Conservation (phyloP, 345 rosid genomes). For the Heritiera fomes region DNA sequence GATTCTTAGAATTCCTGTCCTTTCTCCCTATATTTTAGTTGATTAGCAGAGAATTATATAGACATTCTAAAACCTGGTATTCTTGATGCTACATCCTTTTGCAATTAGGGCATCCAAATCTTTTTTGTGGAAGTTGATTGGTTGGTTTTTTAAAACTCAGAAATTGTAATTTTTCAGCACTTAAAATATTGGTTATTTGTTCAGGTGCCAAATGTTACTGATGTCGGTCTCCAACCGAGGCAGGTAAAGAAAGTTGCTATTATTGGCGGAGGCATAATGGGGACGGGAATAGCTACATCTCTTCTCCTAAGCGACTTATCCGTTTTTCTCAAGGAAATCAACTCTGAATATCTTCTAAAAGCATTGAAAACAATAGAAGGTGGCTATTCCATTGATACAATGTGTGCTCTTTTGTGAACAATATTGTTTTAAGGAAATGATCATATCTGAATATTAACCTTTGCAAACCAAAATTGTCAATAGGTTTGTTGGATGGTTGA, state of each 20-base stretch:
- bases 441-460: neutral
- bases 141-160: conserved; percentile 17
- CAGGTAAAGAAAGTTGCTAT: conserved; percentile 80
- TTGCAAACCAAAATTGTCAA: neutral
- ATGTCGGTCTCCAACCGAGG: conserved; percentile 80
- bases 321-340: conserved; percentile 87
- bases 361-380: conserved; percentile 84
- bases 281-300: conserved; percentile 91
- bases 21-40: neutral
- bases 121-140: neutral
- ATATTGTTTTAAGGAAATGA: neutral
- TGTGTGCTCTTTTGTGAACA: neutral
- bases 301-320: conserved; percentile 56
- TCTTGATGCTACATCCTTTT: neutral
- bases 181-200: conserved; percentile 23
- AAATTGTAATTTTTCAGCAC: neutral
- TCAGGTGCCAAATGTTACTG: conserved; percentile 90
- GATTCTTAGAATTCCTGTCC: neutral
- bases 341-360: conserved; percentile 74
- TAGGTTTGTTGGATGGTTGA: neutral
- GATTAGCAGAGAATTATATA: conserved; percentile 6
- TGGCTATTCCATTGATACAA: conserved; percentile 25
- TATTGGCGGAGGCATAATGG: conserved; percentile 98
- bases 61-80: neutral
- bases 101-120: neutral